phyloP scores from a whole-genome alignment of 257 asterid species.

The Solanum bulbocastanum region DNA sequence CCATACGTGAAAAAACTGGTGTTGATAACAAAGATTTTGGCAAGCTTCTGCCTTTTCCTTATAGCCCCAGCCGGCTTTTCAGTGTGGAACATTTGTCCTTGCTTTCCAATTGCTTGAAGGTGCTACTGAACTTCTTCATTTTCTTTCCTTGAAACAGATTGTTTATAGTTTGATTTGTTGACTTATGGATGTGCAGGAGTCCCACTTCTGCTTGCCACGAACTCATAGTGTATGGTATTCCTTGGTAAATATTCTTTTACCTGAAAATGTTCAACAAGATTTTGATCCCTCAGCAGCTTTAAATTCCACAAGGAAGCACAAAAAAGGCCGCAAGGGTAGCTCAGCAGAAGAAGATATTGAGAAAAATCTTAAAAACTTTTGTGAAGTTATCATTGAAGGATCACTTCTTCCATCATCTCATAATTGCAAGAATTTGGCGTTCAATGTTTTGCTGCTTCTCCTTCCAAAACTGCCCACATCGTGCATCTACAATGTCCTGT shows the following conservation, averaged over 20 bases:
- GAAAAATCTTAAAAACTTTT: constrained; percentile 51
- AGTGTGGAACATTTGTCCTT: constrained; percentile 47
- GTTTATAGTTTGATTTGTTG: constrained; percentile 5
- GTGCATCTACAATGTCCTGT: constrained; percentile 39
- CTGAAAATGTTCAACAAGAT: constrained; percentile 46
- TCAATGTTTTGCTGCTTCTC: constrained; percentile 63
- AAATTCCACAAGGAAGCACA: constrained; percentile 60
- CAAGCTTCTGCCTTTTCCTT: constrained; percentile 75
- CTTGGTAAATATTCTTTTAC: constrained; percentile 59
- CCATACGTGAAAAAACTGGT: constrained; percentile 47
- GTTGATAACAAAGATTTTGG: constrained; percentile 35
- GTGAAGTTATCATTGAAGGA: constrained; percentile 74
- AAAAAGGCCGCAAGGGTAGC: constrained; percentile 51
- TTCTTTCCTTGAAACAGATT: not conserved
- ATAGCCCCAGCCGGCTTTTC: constrained; percentile 48
- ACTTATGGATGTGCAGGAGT: constrained; percentile 53
- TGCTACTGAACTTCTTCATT: constrained; percentile 13
- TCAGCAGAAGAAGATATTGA: constrained; percentile 62
- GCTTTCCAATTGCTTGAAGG: constrained; percentile 80
- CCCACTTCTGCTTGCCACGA: constrained; percentile 91
- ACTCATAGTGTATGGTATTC: constrained; percentile 78
- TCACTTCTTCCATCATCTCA: constrained; percentile 84
- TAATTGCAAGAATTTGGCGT: constrained; percentile 81
- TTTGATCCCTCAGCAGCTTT: constrained; percentile 35
- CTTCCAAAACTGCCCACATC: constrained; percentile 70